Conservation (phyloP, 768 basidiomycete genomes). For the Podaxis pistillaris region DNA sequence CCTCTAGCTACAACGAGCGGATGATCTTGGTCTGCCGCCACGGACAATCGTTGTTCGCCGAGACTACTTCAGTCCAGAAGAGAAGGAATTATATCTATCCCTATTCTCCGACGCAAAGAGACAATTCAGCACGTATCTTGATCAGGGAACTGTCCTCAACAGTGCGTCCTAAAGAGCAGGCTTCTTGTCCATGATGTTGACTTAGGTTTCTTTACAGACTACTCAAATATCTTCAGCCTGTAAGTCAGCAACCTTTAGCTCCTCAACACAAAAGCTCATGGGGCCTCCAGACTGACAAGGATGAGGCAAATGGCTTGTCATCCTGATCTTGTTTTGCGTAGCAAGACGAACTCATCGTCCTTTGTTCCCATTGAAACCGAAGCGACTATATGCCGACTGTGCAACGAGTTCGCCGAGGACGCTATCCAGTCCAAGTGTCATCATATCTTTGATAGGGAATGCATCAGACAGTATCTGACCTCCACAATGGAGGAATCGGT, state of each 20-base stretch:
- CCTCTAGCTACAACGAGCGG: conserved; percentile 83
- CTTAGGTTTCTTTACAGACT: conserved; percentile 47
- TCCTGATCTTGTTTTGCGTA: conserved; percentile 89
- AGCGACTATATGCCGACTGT: conserved; percentile 89
- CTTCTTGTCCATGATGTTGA: conserved; percentile 4
- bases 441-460: conserved; percentile 95
- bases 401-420: conserved; percentile 96
- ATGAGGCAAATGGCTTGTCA: conserved; percentile 97
- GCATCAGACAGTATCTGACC: conserved; percentile 90
- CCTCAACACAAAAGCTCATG: conserved; percentile 3
- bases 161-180: conserved; percentile 52
- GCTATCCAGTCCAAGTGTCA: conserved; percentile 92
- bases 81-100: conserved; percentile 91
- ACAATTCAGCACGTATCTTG: conserved; percentile 87
- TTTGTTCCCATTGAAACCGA: conserved; percentile 65
- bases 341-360: conserved; percentile 70
- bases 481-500: conserved; percentile 66
- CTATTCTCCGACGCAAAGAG: conserved; percentile 92
- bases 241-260: conserved; percentile 28
- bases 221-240: conserved; percentile 87
- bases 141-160: conserved; percentile 87
- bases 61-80: conserved; percentile 95
- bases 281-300: conserved; percentile 70
- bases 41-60: conserved; percentile 83
- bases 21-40: conserved; percentile 94